phyloP scores from a whole-genome alignment of 1,284 basidiomycete species.

The Xerocomus nothofagi region DNA sequence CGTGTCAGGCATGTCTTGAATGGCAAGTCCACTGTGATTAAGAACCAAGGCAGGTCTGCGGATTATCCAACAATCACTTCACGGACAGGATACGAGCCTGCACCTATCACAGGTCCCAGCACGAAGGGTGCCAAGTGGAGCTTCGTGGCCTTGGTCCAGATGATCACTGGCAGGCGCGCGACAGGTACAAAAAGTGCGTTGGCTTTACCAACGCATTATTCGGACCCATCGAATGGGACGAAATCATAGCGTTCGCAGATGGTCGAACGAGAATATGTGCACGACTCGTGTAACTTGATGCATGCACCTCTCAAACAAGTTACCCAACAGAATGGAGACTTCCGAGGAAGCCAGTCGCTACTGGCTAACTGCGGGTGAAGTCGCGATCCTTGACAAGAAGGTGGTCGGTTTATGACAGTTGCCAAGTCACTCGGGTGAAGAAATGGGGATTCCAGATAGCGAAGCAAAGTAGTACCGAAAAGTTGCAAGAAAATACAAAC shows the following conservation, averaged over 20 bases:
- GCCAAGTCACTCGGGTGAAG: background rate
- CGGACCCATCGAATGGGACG: constrained; percentile 1
- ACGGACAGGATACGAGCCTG: background rate
- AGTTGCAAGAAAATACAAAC: background rate
- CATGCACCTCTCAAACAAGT: background rate
- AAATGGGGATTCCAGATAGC: background rate
- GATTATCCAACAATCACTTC: background rate
- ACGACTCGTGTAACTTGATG: background rate
- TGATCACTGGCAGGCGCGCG: background rate
- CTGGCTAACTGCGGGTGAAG: background rate
- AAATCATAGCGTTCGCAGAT: background rate
- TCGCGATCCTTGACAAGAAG: background rate
- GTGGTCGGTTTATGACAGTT: background rate
- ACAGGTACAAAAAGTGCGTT: background rate
- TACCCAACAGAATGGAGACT: background rate
- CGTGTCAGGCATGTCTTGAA: background rate
- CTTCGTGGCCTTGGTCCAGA: background rate
- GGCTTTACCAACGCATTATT: background rate
- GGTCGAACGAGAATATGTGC: background rate
- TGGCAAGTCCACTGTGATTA: background rate
- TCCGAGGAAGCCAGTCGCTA: background rate
- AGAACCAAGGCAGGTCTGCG: background rate
- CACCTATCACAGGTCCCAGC: background rate
- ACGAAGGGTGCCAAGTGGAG: background rate
- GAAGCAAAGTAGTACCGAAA: background rate